Percentiles rank a stretch among this genome's conserved stretches.
These are phyloP conservation scores for Crithidia brevicula DNA, from an alignment of 208 protist genomes.

Conservation along the genomic window DNA sequence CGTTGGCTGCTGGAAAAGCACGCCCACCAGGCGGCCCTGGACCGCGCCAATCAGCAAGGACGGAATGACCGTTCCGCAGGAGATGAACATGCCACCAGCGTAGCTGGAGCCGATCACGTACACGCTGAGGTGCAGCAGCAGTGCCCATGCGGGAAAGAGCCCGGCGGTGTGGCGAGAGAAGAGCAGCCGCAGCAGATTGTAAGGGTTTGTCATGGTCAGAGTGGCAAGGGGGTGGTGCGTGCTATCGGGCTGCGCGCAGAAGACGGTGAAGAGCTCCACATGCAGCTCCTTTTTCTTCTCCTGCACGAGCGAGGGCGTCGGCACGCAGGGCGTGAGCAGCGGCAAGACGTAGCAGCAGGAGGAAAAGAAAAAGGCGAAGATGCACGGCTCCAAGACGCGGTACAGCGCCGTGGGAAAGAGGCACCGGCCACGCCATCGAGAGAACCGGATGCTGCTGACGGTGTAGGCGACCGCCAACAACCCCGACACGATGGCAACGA, in stretches of 20 bases:
- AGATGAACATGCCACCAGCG: conserved; percentile 75
- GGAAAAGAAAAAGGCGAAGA: conserved; percentile 48
- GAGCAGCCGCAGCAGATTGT: conserved; percentile 68
- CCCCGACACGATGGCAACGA: conserved; percentile 62
- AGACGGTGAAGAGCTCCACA: conserved; percentile 61
- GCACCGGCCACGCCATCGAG: conserved; percentile 50
- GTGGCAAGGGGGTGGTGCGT: conserved; percentile 73
- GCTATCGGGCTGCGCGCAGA: conserved; percentile 43
- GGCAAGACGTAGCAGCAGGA: conserved; percentile 58
- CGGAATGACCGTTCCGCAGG: conserved; percentile 73
- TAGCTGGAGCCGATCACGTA: conserved; percentile 73
- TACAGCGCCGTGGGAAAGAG: conserved; percentile 45
- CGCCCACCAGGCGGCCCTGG: conserved; percentile 68
- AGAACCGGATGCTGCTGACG: conserved; percentile 67
- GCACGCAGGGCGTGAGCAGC: conserved; percentile 53
- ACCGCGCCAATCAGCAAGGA: conserved; percentile 83
- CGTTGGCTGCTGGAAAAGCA: conserved; percentile 41
- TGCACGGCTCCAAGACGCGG: conserved; percentile 63
- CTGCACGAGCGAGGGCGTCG: conserved; percentile 40
- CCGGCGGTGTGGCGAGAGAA: conserved; percentile 60
- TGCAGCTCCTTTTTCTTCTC: conserved; percentile 41
- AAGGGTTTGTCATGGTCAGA: conserved; percentile 61
- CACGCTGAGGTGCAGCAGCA: conserved; percentile 59
- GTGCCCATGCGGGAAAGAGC: conserved; percentile 49
- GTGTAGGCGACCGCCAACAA: conserved; percentile 75